These are phyloP conservation scores for Alternaria rosae DNA, from an alignment of 2,329 filamentous ascomycete species.

Conservation along the genomic window DNA sequence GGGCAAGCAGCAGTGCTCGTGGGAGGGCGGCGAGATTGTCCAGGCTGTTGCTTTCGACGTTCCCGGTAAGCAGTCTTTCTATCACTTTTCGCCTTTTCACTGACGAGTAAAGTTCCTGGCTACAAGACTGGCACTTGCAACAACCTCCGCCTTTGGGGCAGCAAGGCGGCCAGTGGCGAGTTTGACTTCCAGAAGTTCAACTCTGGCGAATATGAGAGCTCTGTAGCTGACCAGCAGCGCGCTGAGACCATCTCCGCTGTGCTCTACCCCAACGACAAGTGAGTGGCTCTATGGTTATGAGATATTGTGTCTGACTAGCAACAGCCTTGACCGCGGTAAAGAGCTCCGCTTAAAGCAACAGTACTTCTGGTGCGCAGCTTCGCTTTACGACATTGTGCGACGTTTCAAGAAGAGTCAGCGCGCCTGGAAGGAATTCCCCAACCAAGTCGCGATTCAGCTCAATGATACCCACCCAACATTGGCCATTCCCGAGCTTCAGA, in stretches of 20 bases:
- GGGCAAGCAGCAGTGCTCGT: slow-evolving; percentile 76
- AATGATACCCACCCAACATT: slow-evolving; percentile 98
- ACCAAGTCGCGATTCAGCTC: slow-evolving; percentile 95
- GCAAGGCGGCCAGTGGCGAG: slow-evolving; percentile 94
- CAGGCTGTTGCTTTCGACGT: slow-evolving; percentile 94
- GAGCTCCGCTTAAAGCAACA: slow-evolving; percentile 98
- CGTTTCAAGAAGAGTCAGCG: slow-evolving; percentile 98
- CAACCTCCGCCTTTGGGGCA: slow-evolving; percentile 96
- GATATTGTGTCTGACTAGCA: slow-evolving; percentile 16
- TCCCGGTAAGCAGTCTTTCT: slow-evolving; percentile 44
- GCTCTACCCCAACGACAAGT: slow-evolving; percentile 94
- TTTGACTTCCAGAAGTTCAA: slow-evolving; percentile 99
- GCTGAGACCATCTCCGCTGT: slow-evolving; percentile 99
- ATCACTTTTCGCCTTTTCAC: background rate
- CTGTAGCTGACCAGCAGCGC: slow-evolving; percentile 95
- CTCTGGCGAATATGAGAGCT: slow-evolving; percentile 95
- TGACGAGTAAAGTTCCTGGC: slow-evolving; percentile 74
- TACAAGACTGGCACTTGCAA: slow-evolving; percentile 91
- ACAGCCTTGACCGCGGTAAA: slow-evolving; percentile 83
- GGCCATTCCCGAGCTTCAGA: slow-evolving; percentile 93
- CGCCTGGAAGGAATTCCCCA: slow-evolving; percentile 88
- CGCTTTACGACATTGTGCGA: slow-evolving; percentile 92
- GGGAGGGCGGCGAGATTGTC: slow-evolving; percentile 94
- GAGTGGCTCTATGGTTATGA: slow-evolving; percentile 9
- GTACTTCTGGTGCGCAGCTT: slow-evolving; percentile 99